A percentile compares a stretch with the other conserved stretches of the same genome.
phyloP scores from a whole-genome alignment of 2,329 filamentous ascomycete genomes.

The Fusarium keratoplasticum region DNA sequence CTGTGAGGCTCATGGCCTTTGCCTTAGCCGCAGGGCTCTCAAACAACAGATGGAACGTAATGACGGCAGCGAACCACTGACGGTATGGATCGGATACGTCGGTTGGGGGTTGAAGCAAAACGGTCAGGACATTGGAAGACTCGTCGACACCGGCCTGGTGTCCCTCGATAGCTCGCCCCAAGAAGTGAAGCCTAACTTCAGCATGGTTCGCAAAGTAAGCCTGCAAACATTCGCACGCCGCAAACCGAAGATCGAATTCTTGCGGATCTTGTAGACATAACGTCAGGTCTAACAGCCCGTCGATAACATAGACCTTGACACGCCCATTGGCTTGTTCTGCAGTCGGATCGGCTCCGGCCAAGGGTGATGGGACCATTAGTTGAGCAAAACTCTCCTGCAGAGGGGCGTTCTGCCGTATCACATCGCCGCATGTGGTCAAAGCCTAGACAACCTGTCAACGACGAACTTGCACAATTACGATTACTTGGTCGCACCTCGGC shows the following conservation, averaged over 20 bases:
- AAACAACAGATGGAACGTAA: conserved; percentile 87
- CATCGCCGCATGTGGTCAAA: conserved; percentile 84
- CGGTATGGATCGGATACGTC: conserved; percentile 83
- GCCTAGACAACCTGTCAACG: conserved; percentile 63
- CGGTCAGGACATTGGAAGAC: conserved; percentile 88
- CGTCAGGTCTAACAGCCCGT: conserved; percentile 87
- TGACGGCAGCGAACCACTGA: conserved; percentile 87
- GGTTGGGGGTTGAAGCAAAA: conserved; percentile 76
- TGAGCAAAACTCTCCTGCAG: conserved; percentile 93
- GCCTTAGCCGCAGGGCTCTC: conserved; percentile 84
- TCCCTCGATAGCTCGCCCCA: conserved; percentile 88
- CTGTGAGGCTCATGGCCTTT: conserved; percentile 82
- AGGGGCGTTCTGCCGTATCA: conserved; percentile 82
- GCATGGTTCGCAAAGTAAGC: conserved; percentile 89
- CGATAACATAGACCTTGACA: conserved; percentile 86
- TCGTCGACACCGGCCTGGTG: conserved; percentile 82
- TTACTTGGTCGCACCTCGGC: conserved; percentile 70
- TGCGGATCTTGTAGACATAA: conserved; percentile 74
- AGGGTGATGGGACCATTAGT: conserved; percentile 77
- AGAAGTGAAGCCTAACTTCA: conserved; percentile 85
- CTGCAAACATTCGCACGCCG: conserved; percentile 90
- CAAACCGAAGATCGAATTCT: conserved; percentile 83
- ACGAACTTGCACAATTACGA: not conserved
- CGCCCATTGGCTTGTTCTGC: conserved; percentile 63
- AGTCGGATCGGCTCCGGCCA: conserved; percentile 51